Conservation (phyloP, 371 early-diverging fungal genomes). For the Capniomyces stellatus region DNA sequence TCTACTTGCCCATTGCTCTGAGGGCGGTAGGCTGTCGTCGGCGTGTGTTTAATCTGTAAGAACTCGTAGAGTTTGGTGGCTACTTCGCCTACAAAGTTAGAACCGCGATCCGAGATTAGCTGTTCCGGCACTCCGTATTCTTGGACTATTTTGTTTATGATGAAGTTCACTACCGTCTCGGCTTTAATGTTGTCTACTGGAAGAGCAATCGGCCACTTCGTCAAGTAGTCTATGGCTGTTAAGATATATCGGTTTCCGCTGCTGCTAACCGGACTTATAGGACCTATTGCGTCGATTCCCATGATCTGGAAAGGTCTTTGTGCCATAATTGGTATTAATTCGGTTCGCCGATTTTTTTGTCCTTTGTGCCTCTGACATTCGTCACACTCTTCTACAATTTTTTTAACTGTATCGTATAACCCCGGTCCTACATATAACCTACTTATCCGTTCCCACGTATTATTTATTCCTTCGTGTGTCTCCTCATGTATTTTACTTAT, state of each 20-base stretch:
- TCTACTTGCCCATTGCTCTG: conserved; percentile 5
- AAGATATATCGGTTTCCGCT: conserved; percentile 1
- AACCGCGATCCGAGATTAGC: conserved; percentile 4
- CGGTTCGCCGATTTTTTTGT: too few relatives aligned
- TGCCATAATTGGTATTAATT: not conserved
- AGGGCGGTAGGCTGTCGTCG: conserved; percentile 4
- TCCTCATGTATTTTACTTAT: not conserved
- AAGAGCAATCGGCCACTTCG: conserved; percentile 2
- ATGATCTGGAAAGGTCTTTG: not conserved
- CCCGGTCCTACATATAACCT: not conserved
- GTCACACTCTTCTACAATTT: not conserved
- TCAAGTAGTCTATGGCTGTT: conserved; percentile 2
- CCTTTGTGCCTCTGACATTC: not conserved
- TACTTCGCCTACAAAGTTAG: conserved; percentile 1
- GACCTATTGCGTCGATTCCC: conserved; percentile 5
- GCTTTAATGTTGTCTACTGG: conserved; percentile 2
- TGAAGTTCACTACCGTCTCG: conserved; percentile 1
- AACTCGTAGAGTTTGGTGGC: not conserved
- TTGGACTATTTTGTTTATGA: conserved; percentile 2
- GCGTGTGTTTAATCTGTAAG: conserved; percentile 3
- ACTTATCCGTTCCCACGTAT: not conserved
- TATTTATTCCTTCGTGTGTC: not conserved
- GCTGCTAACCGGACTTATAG: not conserved
- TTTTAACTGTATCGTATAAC: not conserved
- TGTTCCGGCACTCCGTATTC: conserved; percentile 3